Evolutionary conservation across 345 rosid species (phyloP), one percentile per base, ranked within the genome.

Genomic region (Euphorbia peplus): DNA sequence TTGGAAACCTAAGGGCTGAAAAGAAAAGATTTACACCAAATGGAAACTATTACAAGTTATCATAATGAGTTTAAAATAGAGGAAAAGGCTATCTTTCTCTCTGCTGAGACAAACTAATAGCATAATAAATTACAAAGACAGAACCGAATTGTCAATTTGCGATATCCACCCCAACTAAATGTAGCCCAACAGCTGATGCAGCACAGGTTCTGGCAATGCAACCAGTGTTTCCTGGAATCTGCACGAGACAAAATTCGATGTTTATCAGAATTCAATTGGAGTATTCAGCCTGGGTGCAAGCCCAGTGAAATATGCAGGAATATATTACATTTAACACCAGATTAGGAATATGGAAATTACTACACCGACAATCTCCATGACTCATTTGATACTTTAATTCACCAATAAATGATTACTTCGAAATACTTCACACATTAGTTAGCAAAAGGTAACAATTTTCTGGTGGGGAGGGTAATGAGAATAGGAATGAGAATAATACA

Each of bases 191-290:
- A 42, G 95, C 87, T 35, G 98, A 83, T 10, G 96, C 97, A 1
- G 97, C 98, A 77, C 97, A 91, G 67, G 97, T 93, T 83, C 97
- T 91, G 21, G 96, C 98, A 73, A 91, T 93, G 91, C 97, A 89
- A 69, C 98, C 98, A 39, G 92, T 87, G 68, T 91, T 93, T 56
- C 98, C 98, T 67, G 97, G 97, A 78, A 91, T 93, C 97, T 93
- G 88, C 73, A 74, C 73, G 79, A 78, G 59, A 81, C 70, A 76
- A 58, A n/a, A 51, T 72, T 18, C 75, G 76, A 78, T 68, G 75
- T 63, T 42, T 63, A 39, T 76, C 68, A 75, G 75, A 70, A 53
- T 28, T 73, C 77, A 74, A 57, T 66, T 70, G 41, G 53, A 60
- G 67, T 67, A 53, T 70, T 70, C 69, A 66, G 79, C 73, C 75